Percentiles rank a stretch among this genome's conserved stretches.
These are phyloP conservation scores for Pseudopithomyces chartarum DNA, from an alignment of 2,329 filamentous ascomycete genomes.

Conservation along the genomic window DNA sequence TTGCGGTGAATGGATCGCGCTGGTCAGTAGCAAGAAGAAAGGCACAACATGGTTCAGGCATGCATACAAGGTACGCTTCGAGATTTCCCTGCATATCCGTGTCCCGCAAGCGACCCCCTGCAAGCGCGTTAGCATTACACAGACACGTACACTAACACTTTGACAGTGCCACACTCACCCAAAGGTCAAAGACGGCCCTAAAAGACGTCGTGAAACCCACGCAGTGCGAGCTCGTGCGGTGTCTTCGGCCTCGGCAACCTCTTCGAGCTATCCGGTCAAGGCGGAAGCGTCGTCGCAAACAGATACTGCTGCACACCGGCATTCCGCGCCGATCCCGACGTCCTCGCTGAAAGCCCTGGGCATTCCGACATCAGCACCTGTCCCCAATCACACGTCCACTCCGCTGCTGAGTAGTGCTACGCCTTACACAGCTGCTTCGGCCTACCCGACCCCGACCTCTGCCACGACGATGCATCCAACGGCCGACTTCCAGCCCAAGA, in stretches of 20 bases:
- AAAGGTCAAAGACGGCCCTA: slow-evolving; percentile 50
- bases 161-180: slow-evolving; percentile 49
- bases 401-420: slow-evolving; percentile 22
- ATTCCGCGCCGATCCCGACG: slow-evolving; percentile 38
- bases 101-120: too few species aligned
- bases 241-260: slow-evolving; percentile 40
- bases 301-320: slow-evolving; percentile 28
- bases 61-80: slow-evolving; percentile 75
- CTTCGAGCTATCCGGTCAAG: slow-evolving; percentile 41
- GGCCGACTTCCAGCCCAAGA: slow-evolving; percentile 16
- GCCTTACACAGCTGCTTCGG: slow-evolving; percentile 25
- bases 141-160: slow-evolving; percentile 27
- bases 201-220: slow-evolving; percentile 48
- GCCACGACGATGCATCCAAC: slow-evolving; percentile 24
- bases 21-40: slow-evolving; percentile 87
- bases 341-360: slow-evolving; percentile 30
- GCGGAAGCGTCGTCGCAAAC: slow-evolving; percentile 23
- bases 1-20: slow-evolving; percentile 79
- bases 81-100: slow-evolving; percentile 4
- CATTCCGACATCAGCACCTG: slow-evolving; percentile 25
- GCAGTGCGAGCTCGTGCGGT: slow-evolving; percentile 42
- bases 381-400: slow-evolving; percentile 24
- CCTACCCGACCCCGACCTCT: slow-evolving; percentile 33
- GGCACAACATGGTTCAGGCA: slow-evolving; percentile 92
- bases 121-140: slow-evolving; percentile 11